These are phyloP conservation scores for Cucurbita argyrosperma DNA, from an alignment of 306 rosid genomes.

Conservation along the genomic window DNA sequence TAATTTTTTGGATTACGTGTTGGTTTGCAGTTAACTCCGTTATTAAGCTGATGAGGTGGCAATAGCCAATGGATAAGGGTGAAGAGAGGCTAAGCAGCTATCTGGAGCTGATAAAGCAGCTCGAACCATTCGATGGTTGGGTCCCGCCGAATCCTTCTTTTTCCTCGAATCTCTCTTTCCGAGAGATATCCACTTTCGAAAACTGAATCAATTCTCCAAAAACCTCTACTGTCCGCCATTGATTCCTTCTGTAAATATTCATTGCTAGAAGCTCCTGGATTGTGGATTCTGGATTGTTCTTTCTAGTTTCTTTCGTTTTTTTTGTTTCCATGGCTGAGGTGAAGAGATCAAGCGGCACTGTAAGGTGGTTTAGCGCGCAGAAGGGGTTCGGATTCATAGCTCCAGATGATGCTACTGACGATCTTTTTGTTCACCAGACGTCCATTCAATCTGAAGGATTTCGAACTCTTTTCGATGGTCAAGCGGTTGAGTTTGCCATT, in stretches of 20 bases:
- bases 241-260: not conserved
- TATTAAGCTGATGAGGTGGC: not conserved
- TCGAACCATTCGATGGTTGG: not conserved
- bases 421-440: constrained; percentile 77
- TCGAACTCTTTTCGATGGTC: constrained; percentile 49
- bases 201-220: not conserved
- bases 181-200: not conserved
- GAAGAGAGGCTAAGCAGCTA: not conserved
- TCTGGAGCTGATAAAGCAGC: not conserved
- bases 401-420: constrained; percentile 42
- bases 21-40: not conserved
- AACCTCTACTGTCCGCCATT: not conserved
- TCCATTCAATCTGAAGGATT: constrained; percentile 64
- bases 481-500: constrained; percentile 41
- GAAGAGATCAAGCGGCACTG: constrained; percentile 42
- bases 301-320: not conserved
- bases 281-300: not conserved
- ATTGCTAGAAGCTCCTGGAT: not conserved
- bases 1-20: not conserved
- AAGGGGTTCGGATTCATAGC: constrained; percentile 77
- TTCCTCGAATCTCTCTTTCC: not conserved
- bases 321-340: constrained; percentile 26
- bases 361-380: constrained; percentile 71
- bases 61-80: not conserved
- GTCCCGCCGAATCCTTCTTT: not conserved